phyloP scores from a whole-genome alignment of 148 eudicot genomes.

The Silene conica region DNA sequence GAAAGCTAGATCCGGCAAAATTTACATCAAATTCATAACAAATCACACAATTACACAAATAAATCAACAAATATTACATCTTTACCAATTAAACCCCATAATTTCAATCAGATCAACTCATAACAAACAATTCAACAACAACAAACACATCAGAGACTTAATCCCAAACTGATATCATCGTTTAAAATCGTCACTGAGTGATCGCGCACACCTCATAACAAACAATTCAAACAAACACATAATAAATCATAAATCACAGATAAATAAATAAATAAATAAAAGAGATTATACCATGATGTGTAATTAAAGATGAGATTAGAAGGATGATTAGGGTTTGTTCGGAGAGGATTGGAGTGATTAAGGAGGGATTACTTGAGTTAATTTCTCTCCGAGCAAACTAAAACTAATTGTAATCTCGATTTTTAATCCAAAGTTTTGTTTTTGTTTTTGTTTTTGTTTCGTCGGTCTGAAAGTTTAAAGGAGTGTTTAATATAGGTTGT shows the following conservation, averaged over 20 bases:
- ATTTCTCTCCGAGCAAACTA: constrained; percentile 16
- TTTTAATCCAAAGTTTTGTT: neutral
- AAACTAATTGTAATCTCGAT: neutral
- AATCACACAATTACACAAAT: neutral
- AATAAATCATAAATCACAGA: neutral
- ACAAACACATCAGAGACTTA: neutral
- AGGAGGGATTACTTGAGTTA: neutral
- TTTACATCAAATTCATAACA: neutral
- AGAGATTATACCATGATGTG: constrained; percentile 20
- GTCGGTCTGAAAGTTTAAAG: constrained; percentile 5
- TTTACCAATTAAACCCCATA: neutral
- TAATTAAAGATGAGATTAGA: neutral
- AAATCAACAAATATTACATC: constrained; percentile 10
- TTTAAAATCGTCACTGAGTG: too few species aligned
- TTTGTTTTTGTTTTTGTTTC: neutral
- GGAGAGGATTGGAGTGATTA: neutral
- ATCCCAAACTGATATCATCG: too few species aligned
- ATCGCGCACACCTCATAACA: too few species aligned
- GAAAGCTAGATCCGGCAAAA: constrained; percentile 8
- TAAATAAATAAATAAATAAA: neutral
- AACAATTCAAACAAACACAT: neutral
- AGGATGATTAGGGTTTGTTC: neutral
- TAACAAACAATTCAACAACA: neutral
- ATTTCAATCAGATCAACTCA: neutral
- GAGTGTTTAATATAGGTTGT: neutral